phyloP scores from a whole-genome alignment of 352 stramenopile species.

The Phytophthora rubi region DNA sequence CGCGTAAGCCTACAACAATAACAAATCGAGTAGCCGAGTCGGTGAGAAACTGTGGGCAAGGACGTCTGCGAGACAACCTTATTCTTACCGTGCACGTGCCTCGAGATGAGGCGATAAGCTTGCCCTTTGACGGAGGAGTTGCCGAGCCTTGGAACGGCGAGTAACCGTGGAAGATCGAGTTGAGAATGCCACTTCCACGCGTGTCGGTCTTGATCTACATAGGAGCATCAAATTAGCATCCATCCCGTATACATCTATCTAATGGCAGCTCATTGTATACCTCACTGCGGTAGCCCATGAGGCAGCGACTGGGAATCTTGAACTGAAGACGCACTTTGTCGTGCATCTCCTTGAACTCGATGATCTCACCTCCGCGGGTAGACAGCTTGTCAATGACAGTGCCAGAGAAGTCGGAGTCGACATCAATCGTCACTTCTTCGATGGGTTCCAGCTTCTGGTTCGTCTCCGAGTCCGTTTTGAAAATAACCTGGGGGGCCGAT shows the following conservation, averaged over 20 bases:
- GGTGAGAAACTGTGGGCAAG: neutral
- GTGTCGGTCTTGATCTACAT: constrained; percentile 95
- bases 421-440: constrained; percentile 96
- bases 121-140: constrained; percentile 82
- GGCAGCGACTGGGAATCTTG: constrained; percentile 94
- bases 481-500: constrained; percentile 96
- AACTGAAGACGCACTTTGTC: constrained; percentile 96
- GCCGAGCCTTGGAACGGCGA: constrained; percentile 76
- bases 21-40: neutral
- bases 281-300: constrained; percentile 97
- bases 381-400: constrained; percentile 98
- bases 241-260: neutral
- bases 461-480: constrained; percentile 86
- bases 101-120: constrained; percentile 82
- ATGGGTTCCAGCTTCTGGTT: constrained; percentile 90
- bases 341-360: constrained; percentile 93
- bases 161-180: constrained; percentile 98
- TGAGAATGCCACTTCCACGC: constrained; percentile 95
- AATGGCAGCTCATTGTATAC: constrained; percentile 21
- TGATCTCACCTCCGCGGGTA: constrained; percentile 93
- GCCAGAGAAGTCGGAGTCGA: constrained; percentile 96
- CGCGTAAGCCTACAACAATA: constrained; percentile 81
- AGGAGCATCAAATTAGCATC: neutral
- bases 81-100: constrained; percentile 63
- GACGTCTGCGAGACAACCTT: neutral